A percentile compares a stretch with the other conserved stretches of the same genome.
Evolutionary conservation across 2,329 filamentous ascomycete genomes (phyloP).

Genomic region (Fusarium anthophilum): DNA sequence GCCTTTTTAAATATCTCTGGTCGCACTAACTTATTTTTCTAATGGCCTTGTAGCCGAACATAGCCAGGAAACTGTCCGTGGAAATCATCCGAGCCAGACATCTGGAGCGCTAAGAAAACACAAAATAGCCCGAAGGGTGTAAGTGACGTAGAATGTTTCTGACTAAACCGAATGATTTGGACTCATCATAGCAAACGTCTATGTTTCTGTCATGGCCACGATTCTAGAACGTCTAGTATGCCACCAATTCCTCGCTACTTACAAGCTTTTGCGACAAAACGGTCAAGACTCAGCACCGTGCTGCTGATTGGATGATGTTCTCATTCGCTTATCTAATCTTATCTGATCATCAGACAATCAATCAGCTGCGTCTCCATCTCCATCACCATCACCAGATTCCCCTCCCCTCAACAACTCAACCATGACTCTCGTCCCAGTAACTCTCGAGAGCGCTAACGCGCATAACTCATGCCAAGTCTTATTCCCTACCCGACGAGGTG

Average conservation of each 20-base stretch:
- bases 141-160: background rate
- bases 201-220: too few species aligned
- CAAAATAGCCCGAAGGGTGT: background rate
- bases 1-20: background rate
- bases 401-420: background rate
- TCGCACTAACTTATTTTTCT: background rate
- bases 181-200: too few species aligned
- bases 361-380: background rate
- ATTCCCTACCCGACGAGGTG: conserved; percentile 28
- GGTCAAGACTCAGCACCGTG: too few species aligned
- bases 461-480: conserved; percentile 35
- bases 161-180: too few species aligned
- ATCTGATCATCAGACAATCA: background rate
- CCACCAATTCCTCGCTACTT: too few species aligned
- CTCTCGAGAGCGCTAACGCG: conserved; percentile 5
- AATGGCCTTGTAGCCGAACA: background rate
- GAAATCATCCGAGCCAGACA: background rate
- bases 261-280: too few species aligned
- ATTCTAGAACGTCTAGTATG: too few species aligned
- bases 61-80: background rate
- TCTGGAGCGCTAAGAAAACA: background rate
- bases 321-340: conserved; percentile 11
- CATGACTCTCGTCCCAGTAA: conserved; percentile 13
- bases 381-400: background rate
- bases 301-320: too few species aligned